Base-by-base conservation (phyloP, 257 asterid genomes). In the Prunella vulgaris region DNA sequence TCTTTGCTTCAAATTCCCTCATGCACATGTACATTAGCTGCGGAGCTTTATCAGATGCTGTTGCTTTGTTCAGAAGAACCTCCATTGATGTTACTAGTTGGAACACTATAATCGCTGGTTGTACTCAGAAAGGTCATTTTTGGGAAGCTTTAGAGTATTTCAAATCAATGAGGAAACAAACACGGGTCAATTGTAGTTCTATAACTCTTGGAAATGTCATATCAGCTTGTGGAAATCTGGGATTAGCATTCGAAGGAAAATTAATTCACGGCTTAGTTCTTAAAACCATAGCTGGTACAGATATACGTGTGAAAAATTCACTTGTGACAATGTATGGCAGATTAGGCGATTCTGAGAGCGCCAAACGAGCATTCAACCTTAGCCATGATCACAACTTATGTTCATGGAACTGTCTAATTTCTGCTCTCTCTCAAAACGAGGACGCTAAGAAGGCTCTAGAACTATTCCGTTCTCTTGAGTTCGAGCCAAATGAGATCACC, bases 281-380 rank as follows among this genome's bases (percentile, higher is more conserved):
- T 61, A 86, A 83, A 82, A 82, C 85, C 17, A 73, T 79, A n/a
- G 24, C 72, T 5, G 68, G 66, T 49, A 37, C 60, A 37, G 83
- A 86, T 56, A 32, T 61, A 2, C 88, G 79, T 7, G 84, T 88
- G 76, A 85, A 86, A 68, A 88, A 88, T 73, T 79, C 90, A 53
- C 69, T 86, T 1, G 74, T 84, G 62, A 81, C 93, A 25, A 88
- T 88, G 95, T 88, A 88, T 66, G 95, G 93, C 25, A 82, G 86
- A 75, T 71, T 84, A 58, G 85, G 87, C 2, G 85, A 86, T 56
- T 49, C 85, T 2, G 79, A 76, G 71, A 82, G 89, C 69, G 95
- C 95, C 12, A 79, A 27, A 38, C 64, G 52, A 68, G 87, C 85
- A 13, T 88, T 88, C 81, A 58, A 79, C 71, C 83, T 57, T 35